These are phyloP conservation scores for Leucocoprinus sp. DNA, from an alignment of 768 basidiomycete genomes.

Conservation along the genomic window DNA sequence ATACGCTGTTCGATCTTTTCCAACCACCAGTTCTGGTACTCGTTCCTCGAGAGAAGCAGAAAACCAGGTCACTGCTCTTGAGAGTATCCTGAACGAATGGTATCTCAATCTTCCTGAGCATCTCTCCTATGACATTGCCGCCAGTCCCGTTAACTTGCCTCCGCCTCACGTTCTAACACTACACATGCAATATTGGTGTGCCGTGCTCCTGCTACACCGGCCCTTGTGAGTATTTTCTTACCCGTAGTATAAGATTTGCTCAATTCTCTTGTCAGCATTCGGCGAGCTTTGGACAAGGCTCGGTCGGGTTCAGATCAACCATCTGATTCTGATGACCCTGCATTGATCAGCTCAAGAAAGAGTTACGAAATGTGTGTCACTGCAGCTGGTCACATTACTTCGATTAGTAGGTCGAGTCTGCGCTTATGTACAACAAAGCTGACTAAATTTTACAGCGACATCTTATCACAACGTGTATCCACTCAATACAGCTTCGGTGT, in stretches of 20 bases:
- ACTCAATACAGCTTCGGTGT: conserved; percentile 55
- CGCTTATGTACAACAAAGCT: neutral
- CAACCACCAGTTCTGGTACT: neutral
- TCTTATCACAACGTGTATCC: conserved; percentile 58
- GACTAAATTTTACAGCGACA: conserved; percentile 28
- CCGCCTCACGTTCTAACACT: conserved; percentile 56
- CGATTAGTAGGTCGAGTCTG: conserved; percentile 38
- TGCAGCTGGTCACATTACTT: conserved; percentile 74
- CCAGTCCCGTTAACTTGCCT: conserved; percentile 2
- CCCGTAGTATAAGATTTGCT: conserved; percentile 9
- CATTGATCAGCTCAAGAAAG: conserved; percentile 50
- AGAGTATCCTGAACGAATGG: conserved; percentile 65
- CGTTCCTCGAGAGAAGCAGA: conserved; percentile 23
- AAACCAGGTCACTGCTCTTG: conserved; percentile 35
- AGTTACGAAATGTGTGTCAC: conserved; percentile 66
- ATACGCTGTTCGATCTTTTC: conserved; percentile 53
- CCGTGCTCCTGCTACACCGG: conserved; percentile 64
- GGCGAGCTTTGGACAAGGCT: conserved; percentile 24
- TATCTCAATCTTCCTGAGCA: conserved; percentile 62
- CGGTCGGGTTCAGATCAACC: conserved; percentile 39
- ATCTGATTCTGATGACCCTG: conserved; percentile 40
- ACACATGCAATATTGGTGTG: conserved; percentile 85
- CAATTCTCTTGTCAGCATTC: conserved; percentile 28
- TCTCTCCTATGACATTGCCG: conserved; percentile 51
- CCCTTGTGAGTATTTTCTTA: conserved; percentile 53